Evolutionary conservation across 2,329 filamentous ascomycete species (phyloP).

Genomic region (Microcera coccophila): DNA sequence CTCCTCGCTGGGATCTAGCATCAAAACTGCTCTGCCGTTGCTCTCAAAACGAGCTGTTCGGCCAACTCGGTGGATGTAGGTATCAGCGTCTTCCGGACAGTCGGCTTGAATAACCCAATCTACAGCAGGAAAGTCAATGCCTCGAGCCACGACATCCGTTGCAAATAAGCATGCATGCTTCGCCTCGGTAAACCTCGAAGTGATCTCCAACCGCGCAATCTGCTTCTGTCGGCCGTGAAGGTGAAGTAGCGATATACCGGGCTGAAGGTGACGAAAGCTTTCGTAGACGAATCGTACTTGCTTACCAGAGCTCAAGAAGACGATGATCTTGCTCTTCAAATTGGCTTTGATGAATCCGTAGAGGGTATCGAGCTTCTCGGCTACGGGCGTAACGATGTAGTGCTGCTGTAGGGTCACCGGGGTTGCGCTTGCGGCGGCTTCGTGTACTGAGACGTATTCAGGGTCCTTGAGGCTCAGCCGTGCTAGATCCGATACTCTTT

Average conservation of each 20-base stretch:
- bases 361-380: constrained; percentile 85
- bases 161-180: constrained; percentile 88
- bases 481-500: constrained; percentile 86
- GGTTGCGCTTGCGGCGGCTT: constrained; percentile 73
- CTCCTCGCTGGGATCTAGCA: constrained; percentile 89
- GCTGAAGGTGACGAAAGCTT: constrained; percentile 85
- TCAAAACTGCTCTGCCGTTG: constrained; percentile 81
- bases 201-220: constrained; percentile 80
- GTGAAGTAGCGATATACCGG: constrained; percentile 88
- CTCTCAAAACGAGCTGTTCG: constrained; percentile 91
- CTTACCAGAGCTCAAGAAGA: constrained; percentile 93
- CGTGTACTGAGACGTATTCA: constrained; percentile 92
- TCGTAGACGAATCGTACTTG: constrained; percentile 97
- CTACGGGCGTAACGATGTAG: constrained; percentile 79
- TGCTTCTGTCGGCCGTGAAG: constrained; percentile 94
- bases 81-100: constrained; percentile 93
- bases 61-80: constrained; percentile 94
- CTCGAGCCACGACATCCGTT: constrained; percentile 90
- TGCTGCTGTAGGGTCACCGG: constrained; percentile 83
- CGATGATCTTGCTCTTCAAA: constrained; percentile 89
- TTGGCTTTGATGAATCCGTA: constrained; percentile 91
- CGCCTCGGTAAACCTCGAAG: constrained; percentile 72
- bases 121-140: constrained; percentile 91
- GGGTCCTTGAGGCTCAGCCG: constrained; percentile 83
- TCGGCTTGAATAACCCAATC: constrained; percentile 99